Conservation (phyloP, 225 moss, liverwort and hornwort species). For the Polytrichum formosum region DNA sequence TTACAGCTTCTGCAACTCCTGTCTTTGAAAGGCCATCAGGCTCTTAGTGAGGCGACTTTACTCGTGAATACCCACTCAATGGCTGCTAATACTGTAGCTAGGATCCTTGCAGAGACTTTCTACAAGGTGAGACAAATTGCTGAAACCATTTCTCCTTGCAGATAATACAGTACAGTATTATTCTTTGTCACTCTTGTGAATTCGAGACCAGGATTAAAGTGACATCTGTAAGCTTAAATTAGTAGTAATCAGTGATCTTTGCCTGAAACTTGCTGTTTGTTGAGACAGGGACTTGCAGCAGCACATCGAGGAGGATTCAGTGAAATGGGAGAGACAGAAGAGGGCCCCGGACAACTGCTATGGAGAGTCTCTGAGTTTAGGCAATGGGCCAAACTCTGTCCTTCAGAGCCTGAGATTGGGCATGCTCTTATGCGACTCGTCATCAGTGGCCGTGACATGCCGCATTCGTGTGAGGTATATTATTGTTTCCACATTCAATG, state of each 20-base stretch:
- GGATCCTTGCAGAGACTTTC: constrained; percentile 72
- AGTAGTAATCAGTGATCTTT: too few species aligned
- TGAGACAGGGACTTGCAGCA: constrained; percentile 51
- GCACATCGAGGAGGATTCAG: constrained; percentile 76
- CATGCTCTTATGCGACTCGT: constrained; percentile 80
- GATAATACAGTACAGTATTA: too few species aligned
- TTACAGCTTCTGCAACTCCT: constrained; percentile 64
- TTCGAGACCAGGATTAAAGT: too few species aligned
- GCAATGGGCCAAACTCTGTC: constrained; percentile 68
- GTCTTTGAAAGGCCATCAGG: constrained; percentile 62
- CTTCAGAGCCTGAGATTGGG: constrained; percentile 69
- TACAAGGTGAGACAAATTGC: constrained; percentile 34
- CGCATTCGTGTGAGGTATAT: constrained; percentile 67
- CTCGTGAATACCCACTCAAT: constrained; percentile 66
- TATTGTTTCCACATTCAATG: too few species aligned
- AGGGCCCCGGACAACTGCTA: constrained; percentile 73
- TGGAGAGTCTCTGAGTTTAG: constrained; percentile 75
- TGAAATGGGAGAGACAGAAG: constrained; percentile 53
- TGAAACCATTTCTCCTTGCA: too few species aligned
- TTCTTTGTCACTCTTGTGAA: too few species aligned
- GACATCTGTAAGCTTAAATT: too few species aligned
- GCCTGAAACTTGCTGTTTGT: background rate
- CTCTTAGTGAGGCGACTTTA: constrained; percentile 62
- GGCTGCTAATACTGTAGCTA: constrained; percentile 55
- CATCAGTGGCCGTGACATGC: constrained; percentile 65